Evolutionary conservation across 1,284 basidiomycete genomes (phyloP).

Genomic region (Pseudozyma sp.): DNA sequence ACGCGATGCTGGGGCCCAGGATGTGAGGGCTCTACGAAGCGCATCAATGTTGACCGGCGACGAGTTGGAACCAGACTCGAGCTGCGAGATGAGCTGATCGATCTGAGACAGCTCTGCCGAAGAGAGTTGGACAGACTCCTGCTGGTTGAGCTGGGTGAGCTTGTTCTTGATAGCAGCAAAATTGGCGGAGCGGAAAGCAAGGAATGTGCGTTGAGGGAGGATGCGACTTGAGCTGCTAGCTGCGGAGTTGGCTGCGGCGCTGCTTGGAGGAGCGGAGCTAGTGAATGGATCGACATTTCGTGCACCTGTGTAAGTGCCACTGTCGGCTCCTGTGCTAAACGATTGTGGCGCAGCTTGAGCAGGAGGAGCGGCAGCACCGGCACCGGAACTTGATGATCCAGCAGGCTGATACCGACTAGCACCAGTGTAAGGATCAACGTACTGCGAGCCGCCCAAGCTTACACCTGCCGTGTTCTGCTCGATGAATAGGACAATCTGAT

Average conservation of each 20-base stretch:
- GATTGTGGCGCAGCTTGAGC: conserved; percentile 59
- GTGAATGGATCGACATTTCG: conserved; percentile 56
- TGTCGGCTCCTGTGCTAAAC: conserved; percentile 67
- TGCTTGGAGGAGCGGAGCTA: conserved; percentile 53
- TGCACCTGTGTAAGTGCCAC: conserved; percentile 70
- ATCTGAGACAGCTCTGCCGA: conserved; percentile 76
- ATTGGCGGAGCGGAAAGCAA: conserved; percentile 88
- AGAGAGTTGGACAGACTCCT: conserved; percentile 75
- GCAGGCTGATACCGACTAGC: conserved; percentile 74
- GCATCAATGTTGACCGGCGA: conserved; percentile 36
- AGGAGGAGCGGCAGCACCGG: conserved; percentile 23
- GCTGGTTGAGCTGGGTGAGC: conserved; percentile 82
- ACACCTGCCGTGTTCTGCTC: conserved; percentile 84
- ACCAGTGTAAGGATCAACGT: conserved; percentile 93
- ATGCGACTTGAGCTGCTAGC: conserved; percentile 59
- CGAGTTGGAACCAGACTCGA: conserved; percentile 69
- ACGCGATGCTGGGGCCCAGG: conserved; percentile 83
- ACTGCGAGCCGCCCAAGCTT: conserved; percentile 76
- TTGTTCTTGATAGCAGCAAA: conserved; percentile 87
- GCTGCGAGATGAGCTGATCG: conserved; percentile 77
- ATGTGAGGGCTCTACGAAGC: conserved; percentile 73
- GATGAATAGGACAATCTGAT: conserved; percentile 93
- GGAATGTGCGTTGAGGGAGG: conserved; percentile 62
- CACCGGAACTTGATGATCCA: conserved; percentile 39
- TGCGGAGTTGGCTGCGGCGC: conserved; percentile 1